Evolutionary conservation across 2,329 filamentous ascomycete genomes (phyloP), one percentile per base, ranked within the genome.

Genomic region (Colletotrichum sp.): DNA sequence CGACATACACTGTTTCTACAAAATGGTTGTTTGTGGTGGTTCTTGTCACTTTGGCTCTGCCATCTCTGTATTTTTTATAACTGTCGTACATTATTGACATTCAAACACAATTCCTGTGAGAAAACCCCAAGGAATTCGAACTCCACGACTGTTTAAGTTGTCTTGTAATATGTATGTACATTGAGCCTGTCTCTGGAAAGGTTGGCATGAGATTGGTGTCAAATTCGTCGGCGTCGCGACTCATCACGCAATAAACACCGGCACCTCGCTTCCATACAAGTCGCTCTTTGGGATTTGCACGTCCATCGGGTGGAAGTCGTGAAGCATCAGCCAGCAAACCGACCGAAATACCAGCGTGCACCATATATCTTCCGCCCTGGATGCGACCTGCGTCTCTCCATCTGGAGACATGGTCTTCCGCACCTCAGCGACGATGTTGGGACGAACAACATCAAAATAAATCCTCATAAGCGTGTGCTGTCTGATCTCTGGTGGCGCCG

Each of bases 251-350:
- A 91, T 88, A 75, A 89, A 91, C 16, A 91, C 89, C 1, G 89
- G 89, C 85, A 91, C 85, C 8, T 90, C 86, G 77, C 87, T 91
- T 3, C 89, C 89, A 36, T 88, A 78, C 16, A 91, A 81, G 81
- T 90, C 89, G 75, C 88, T 89, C 80, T 90, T 89, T 57, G 87
- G 82, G 5, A 89, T 80, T 80, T 90, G 88, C 19, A 88, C 84
- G 72, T 91, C 90, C 75, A 86, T 83, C 79, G 88, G 89, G 79
- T 90, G 84, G 70, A 91, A 91, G 78, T 91, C 89, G 78, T 91
- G 89, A 77, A 91, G 81, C 81, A 89, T 84, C 68, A 91, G 81
- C 90, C 89, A 91, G 80, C 89, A 91, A 27, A 91, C 83, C 89
- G 91, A 91, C 30, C 89, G 83, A 74, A 91, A 89, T 5, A 91